Conservation (phyloP, 495 filamentous ascomycete species). For the Neurospora sp. region DNA sequence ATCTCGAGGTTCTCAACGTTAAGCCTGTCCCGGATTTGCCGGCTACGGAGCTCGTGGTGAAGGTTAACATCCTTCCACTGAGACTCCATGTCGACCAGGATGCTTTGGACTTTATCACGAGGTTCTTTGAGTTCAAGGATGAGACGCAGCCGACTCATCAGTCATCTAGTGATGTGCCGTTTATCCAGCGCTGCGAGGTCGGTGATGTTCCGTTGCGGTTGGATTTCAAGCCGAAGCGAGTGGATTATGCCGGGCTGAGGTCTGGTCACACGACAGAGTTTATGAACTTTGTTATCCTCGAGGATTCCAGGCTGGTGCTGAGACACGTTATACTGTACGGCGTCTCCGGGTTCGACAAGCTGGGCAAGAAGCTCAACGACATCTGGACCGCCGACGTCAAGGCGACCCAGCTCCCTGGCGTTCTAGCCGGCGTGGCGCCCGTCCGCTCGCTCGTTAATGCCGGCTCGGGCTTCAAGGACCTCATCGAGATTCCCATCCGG, state of each 20-base stretch:
- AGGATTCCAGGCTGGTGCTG: conserved; percentile 77
- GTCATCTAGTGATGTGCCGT: conserved; percentile 64
- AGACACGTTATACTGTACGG: conserved; percentile 88
- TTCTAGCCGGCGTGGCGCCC: conserved; percentile 82
- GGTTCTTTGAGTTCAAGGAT: conserved; percentile 97
- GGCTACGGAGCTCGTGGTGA: conserved; percentile 83
- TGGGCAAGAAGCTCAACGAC: conserved; percentile 82
- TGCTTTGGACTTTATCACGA: conserved; percentile 89
- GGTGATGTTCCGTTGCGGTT: conserved; percentile 71
- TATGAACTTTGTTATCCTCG: conserved; percentile 96
- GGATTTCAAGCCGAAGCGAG: conserved; percentile 95
- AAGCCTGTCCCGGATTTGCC: conserved; percentile 72
- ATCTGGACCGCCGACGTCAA: conserved; percentile 97
- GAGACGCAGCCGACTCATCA: conserved; percentile 43
- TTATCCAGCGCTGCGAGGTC: conserved; percentile 83
- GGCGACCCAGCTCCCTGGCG: conserved; percentile 75
- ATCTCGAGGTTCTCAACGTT: conserved; percentile 79
- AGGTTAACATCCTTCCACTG: conserved; percentile 74
- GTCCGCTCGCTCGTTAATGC: conserved; percentile 86
- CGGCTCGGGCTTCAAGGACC: conserved; percentile 70
- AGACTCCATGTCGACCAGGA: conserved; percentile 96
- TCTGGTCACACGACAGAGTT: conserved; percentile 98
- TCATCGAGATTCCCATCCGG: conserved; percentile 78
- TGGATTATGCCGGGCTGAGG: conserved; percentile 89
- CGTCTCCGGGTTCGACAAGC: conserved; percentile 75